phyloP scores from a whole-genome alignment of 2,329 filamentous ascomycete species.

The Fusarium kyushuense region DNA sequence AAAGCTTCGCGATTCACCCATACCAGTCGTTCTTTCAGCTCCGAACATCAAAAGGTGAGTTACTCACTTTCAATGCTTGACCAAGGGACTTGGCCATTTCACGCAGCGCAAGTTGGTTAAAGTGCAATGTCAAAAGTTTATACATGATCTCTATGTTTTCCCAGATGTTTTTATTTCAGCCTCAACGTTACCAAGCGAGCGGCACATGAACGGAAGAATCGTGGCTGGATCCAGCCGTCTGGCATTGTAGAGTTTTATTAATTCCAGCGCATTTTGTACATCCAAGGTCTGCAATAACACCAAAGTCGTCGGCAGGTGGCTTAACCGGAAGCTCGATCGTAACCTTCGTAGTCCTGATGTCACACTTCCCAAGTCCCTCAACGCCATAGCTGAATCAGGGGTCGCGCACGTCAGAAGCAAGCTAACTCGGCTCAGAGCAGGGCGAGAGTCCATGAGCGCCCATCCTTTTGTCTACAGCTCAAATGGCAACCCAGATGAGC shows the following conservation, averaged over 20 bases:
- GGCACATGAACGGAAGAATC: slow-evolving; percentile 12
- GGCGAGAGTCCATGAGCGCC: slow-evolving; percentile 14
- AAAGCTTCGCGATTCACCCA: background rate
- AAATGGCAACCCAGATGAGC: slow-evolving; percentile 83
- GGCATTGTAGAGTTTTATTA: slow-evolving; percentile 34
- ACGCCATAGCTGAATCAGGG: slow-evolving; percentile 47
- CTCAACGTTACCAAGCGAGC: slow-evolving; percentile 4
- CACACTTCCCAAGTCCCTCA: slow-evolving; percentile 47
- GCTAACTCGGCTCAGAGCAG: slow-evolving; percentile 23
- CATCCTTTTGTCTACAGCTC: slow-evolving; percentile 34
- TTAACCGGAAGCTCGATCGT: slow-evolving; percentile 43
- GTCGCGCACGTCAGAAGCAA: slow-evolving; percentile 36
- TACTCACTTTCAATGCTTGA: background rate
- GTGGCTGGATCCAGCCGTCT: slow-evolving; percentile 26
- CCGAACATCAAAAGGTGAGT: background rate
- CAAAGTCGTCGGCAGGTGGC: slow-evolving; percentile 37
- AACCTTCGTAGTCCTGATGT: slow-evolving; percentile 44
- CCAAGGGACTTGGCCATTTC: background rate
- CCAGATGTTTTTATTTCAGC: slow-evolving; percentile 4
- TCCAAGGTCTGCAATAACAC: slow-evolving; percentile 46
- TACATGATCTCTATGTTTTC: background rate
- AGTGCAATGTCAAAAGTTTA: background rate
- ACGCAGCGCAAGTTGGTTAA: background rate
- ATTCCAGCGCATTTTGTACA: slow-evolving; percentile 46
- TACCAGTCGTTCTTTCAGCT: background rate